Evolutionary conservation across 2,329 filamentous ascomycete genomes (phyloP).

Genomic region (Neonectria coccinea): DNA sequence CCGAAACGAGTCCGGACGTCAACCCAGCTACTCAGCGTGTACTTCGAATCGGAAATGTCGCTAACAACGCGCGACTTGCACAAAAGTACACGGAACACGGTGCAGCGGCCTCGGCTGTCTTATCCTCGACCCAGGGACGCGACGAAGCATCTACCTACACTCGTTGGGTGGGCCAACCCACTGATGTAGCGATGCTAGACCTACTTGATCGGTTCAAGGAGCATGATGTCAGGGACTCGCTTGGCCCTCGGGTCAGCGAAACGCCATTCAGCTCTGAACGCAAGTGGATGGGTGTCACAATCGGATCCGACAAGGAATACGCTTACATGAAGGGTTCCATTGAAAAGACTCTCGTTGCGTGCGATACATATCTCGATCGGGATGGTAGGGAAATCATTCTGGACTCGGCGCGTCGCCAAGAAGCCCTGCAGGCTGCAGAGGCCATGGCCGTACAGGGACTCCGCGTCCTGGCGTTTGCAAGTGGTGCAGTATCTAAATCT

Average conservation of each 20-base stretch:
- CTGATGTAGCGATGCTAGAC: constrained; percentile 96
- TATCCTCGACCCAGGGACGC: constrained; percentile 82
- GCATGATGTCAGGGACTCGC: constrained; percentile 87
- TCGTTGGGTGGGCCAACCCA: constrained; percentile 96
- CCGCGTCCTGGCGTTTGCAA: constrained; percentile 92
- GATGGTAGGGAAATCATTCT: constrained; percentile 89
- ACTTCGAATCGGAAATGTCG: constrained; percentile 92
- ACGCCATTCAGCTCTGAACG: constrained; percentile 96
- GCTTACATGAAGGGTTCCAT: constrained; percentile 97
- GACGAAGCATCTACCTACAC: constrained; percentile 75
- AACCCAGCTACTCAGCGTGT: constrained; percentile 83
- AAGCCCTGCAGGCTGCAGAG: constrained; percentile 84
- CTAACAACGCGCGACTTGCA: constrained; percentile 90
- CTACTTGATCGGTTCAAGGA: constrained; percentile 91
- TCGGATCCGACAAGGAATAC: constrained; percentile 79
- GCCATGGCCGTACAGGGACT: constrained; percentile 90
- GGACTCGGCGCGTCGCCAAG: constrained; percentile 78
- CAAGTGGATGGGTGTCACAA: constrained; percentile 99
- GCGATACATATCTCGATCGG: constrained; percentile 88
- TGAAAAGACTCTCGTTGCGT: constrained; percentile 86
- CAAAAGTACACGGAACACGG: constrained; percentile 76
- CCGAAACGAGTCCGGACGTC: constrained; percentile 64
- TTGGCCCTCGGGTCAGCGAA: constrained; percentile 85
- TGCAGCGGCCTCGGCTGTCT: constrained; percentile 76
- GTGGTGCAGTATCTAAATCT: constrained; percentile 72